A percentile compares a stretch with the other conserved stretches of the same genome.
These are phyloP conservation scores for Geoglossum glabrum DNA, from an alignment of 495 filamentous ascomycete species.

Conservation along the genomic window DNA sequence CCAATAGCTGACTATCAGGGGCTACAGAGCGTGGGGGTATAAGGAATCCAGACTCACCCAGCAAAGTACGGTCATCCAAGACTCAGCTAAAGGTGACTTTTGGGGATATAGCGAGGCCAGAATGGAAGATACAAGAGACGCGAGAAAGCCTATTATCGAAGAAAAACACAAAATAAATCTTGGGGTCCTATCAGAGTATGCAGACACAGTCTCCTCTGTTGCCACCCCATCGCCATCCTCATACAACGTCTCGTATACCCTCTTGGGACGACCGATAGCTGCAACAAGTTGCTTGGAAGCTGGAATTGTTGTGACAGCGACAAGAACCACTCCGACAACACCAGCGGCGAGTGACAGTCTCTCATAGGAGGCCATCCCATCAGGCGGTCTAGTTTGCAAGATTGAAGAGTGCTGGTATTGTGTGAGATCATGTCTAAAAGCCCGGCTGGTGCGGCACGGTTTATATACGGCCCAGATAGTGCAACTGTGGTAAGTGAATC, in stretches of 20 bases:
- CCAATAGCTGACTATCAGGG: too few relatives aligned
- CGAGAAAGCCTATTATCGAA: slow-evolving; percentile 23
- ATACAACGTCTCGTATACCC: slow-evolving; percentile 19
- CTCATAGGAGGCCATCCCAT: not conserved
- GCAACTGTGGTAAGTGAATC: too few relatives aligned
- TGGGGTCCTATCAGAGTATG: slow-evolving; percentile 29
- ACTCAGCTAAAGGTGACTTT: not conserved
- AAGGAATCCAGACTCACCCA: not conserved
- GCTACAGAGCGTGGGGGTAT: not conserved
- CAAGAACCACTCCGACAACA: not conserved
- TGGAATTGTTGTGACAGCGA: not conserved
- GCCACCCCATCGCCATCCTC: slow-evolving; percentile 43
- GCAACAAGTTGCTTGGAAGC: not conserved
- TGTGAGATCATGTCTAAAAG: too few relatives aligned
- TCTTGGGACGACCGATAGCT: not conserved
- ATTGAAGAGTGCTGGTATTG: not conserved
- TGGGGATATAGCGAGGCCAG: slow-evolving; percentile 17
- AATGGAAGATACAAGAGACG: slow-evolving; percentile 25
- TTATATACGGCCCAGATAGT: too few relatives aligned
- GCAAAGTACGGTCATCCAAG: not conserved
- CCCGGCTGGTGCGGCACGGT: not conserved
- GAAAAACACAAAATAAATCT: slow-evolving; percentile 25
- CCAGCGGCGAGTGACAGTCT: not conserved
- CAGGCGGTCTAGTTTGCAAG: not conserved
- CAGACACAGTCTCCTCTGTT: slow-evolving; percentile 31